Base-by-base conservation (phyloP, 2,329 filamentous ascomycete genomes). In the Xylaria sp. region DNA sequence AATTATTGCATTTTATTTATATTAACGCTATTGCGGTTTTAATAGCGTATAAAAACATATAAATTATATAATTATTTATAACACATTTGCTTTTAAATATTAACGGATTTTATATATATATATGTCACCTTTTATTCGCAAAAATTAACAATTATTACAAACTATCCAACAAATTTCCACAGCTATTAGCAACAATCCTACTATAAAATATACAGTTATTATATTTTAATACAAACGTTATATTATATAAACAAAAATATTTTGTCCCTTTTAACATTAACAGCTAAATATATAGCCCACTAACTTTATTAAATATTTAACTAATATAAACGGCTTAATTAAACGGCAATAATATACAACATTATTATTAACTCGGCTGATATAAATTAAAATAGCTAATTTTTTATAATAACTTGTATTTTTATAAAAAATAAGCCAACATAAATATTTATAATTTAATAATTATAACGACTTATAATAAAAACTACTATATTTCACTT, bases 401-500 rank as follows among this genome's bases (percentile, higher is more conserved):
- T 77, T 54, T 71, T 50, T 73, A 74, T 56, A 76, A 79, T 57
- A 71, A 65, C 55, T 66, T 71, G n/a, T 77, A 74, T 61, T 69
- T 71, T 55, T 74, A 71, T 66, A 77, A 82, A 57, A 74, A 72
- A 65, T 85, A 84, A 84, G 76, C 76, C 44, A 78, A 80, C 65
- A 80, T 86, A 65, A 78, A 74, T 59, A 71, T 85, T 13, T 89
- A 90, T 65, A 85, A 86, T 62, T 84, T 87, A 57, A 88, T 87
- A 52, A 84, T 87, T 19, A 84, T 91, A 74, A 78, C 85, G 38
- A 88, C 90, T 63, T 91, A 90, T 67, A 76, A 79, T 54, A 79
- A 77, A 13, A 84, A 84, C 62, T 86, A 78, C 53, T 92, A 88
- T 72, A 76, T 82, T 60, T 74, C 77, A 50, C 76, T 80, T 43